phyloP scores from a whole-genome alignment of 176 grass and related monocot genomes.

The Luzula sylvatica region DNA sequence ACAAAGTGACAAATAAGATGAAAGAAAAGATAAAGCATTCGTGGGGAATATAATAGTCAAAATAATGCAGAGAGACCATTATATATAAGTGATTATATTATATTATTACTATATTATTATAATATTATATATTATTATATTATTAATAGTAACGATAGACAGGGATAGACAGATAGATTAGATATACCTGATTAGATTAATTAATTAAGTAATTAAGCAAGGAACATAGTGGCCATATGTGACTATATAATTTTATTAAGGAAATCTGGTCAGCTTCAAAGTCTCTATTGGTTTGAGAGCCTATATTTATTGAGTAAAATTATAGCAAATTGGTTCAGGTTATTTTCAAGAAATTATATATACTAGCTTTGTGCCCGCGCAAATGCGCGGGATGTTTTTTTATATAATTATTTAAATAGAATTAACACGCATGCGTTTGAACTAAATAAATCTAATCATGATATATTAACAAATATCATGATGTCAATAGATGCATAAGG shows the following conservation, averaged over 20 bases:
- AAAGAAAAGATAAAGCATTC: neutral
- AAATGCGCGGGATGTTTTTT: too few species aligned
- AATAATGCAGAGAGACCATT: neutral
- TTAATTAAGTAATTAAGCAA: slow-evolving; percentile 4
- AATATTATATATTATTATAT: neutral
- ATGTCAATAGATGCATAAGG: too few species aligned
- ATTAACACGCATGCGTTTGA: too few species aligned
- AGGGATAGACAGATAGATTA: neutral
- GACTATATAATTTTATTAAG: neutral
- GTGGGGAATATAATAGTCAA: neutral
- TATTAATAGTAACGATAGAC: neutral
- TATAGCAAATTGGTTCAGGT: too few species aligned
- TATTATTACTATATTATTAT: neutral
- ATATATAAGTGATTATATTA: neutral
- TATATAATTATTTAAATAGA: too few species aligned
- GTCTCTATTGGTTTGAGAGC: slow-evolving; percentile 7
- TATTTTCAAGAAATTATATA: too few species aligned
- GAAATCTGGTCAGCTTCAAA: slow-evolving; percentile 11
- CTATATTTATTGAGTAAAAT: neutral
- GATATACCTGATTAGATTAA: slow-evolving; percentile 4
- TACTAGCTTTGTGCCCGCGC: too few species aligned
- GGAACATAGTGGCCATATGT: neutral
- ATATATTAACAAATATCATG: too few species aligned
- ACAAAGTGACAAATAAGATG: slow-evolving; percentile 17
- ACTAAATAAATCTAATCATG: too few species aligned